Evolutionary conservation across 768 basidiomycete genomes (phyloP), one percentile per base, ranked within the genome.

Genomic region (Phlebiopsis flavidoalba): DNA sequence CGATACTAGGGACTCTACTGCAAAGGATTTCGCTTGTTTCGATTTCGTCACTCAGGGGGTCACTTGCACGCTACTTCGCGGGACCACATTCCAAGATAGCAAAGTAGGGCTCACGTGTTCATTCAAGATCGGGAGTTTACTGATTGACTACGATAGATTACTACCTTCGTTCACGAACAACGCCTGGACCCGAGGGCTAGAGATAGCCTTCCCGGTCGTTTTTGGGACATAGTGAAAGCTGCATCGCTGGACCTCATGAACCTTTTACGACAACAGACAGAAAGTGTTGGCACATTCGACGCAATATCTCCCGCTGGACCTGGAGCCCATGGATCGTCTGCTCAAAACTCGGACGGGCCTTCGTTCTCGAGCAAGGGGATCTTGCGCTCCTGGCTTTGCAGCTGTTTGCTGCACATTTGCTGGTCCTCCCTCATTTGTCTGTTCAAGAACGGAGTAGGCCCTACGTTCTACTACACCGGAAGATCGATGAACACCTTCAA

Each of bases 11-110:
- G 21, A 45, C 22, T 21, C 40, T 55, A 1, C 64, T 71, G 5
- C 83, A 86, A 58, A 76, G 86, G 5, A 46, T 70, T n/a, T 1
- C 81, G 86, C 62, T 63, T 89, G 1, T 81, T 77, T 43, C n/a
- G 68, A 76, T 21, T 70, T 88, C 2, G 70, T 87, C 0, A 65
- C 74, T n/a, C 73, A 72, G 12, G 81, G 83, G 3, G 63, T 87
- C 12, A 73, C 84, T 0, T 76, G 86, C 6, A 76, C 82, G 0
- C 69, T 82, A 8, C 71, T 90, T 19, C 76, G 77, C 36, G 83
- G 81, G 0, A 76, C 80, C 1, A 81, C 83, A 63, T 88, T 85
- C 64, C 78, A 79, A 46, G 86, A 89, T 64, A 81, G 82, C 0
- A 89, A 88, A 76, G 88, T 83, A 15, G 19, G 71, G 26, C 48